Base-by-base conservation (phyloP, 2,329 filamentous ascomycete species). In the Aspergillus amoenus region DNA sequence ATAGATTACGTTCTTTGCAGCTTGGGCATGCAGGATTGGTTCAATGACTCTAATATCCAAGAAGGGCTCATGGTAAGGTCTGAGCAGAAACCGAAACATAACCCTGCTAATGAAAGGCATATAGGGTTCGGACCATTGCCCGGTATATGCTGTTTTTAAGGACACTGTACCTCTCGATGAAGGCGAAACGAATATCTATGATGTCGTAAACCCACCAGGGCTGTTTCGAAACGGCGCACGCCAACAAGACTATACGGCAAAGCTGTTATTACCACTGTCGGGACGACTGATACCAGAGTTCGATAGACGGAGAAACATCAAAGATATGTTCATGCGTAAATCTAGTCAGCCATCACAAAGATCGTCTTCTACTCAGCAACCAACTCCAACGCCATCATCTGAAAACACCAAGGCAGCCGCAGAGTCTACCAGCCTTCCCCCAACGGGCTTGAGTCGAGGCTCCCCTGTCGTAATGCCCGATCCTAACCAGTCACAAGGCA, bases 1-100 rank as follows among this genome's bases (percentile, higher is more conserved):
- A 97, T 97, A 65, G 94, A 99, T 73, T 97, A 96, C 73, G 84
- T 99, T 17, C 81, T 97, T 3, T 96, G 91, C 70, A 94, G 87
- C 62, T 80, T 88, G 41, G 83, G 84, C 37, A 89, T 96, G 79
- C 89, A 87, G 66, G 78, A 83, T 51, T 97, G 93, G 91, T 89
- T 96, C 67, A 79, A 78, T 24, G 84, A 87, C 43, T 85, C 91
- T 6, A 87, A 97, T 66, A 97, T 97, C 32, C 94, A 97, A 71
- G 91, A 96, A 73, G 93, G 93, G 0, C 78, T 97, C 21, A 88
- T 96, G 78, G 81, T 82, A 66, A 43, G 72, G 56, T 30, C 43
- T 40, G n/a, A n/a, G 9, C 17, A 3, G 17, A n/a, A 21, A 3
- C 5, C 32, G 2, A 21, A 39, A 2, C 40, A 37, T 27, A 42